Evolutionary conservation across 768 basidiomycete genomes (phyloP).

Genomic region (Suillus ampliporus): DNA sequence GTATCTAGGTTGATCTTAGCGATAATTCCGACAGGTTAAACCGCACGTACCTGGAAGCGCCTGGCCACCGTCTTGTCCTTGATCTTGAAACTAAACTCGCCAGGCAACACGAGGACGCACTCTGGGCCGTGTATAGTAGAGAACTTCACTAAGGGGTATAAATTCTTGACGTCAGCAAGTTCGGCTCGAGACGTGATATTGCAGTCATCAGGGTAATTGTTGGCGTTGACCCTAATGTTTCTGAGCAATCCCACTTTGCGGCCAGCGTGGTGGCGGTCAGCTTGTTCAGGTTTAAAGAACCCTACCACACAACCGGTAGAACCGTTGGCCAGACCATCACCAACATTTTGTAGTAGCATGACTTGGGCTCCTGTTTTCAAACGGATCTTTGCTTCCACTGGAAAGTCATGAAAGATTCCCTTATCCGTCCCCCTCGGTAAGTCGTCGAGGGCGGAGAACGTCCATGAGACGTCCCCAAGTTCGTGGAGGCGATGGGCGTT

Average conservation of each 20-base stretch:
- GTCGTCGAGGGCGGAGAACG: too few relatives aligned
- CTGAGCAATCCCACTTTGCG: too few relatives aligned
- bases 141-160: slow-evolving; percentile 52
- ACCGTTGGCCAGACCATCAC: slow-evolving; percentile 68
- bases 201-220: too few relatives aligned
- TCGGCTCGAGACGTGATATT: too few relatives aligned
- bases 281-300: slow-evolving; percentile 39
- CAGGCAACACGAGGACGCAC: slow-evolving; percentile 52
- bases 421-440: too few relatives aligned
- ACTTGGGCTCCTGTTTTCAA: slow-evolving; percentile 71
- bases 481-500: slow-evolving; percentile 56
- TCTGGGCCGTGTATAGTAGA: slow-evolving; percentile 47
- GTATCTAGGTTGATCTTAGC: slow-evolving; percentile 50
- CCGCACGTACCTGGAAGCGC: slow-evolving; percentile 44
- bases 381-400: slow-evolving; percentile 32
- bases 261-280: too few relatives aligned
- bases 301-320: slow-evolving; percentile 66
- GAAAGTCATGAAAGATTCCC: too few relatives aligned
- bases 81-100: slow-evolving; percentile 57
- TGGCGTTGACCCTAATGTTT: too few relatives aligned
- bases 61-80: slow-evolving; percentile 55
- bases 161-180: too few relatives aligned
- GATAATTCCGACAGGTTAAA: not conserved
- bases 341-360: slow-evolving; percentile 76
- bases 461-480: too few relatives aligned